Base-by-base conservation (phyloP, 1,284 basidiomycete species). In the Gomphus sp. region DNA sequence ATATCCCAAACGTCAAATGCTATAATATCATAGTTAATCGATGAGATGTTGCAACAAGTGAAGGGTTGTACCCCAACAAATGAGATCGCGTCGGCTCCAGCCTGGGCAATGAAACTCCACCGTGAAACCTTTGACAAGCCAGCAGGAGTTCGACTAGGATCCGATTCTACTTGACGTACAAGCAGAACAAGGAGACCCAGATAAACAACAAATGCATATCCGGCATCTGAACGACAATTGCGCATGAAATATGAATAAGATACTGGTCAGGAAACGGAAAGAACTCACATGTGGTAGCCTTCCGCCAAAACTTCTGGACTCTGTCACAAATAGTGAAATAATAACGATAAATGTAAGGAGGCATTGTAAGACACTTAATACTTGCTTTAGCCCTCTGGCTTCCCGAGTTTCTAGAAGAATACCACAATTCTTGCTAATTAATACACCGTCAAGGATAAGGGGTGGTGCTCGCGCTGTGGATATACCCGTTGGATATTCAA, bases 1-100 rank as follows among this genome's bases (percentile, higher is more conserved):
- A 59, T 54, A 93, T 85, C 2, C 88, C 89, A 60, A 94, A 85
- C 0, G 90, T 92, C 53, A 93, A 82, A 66, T 94, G 90, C 63
- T 79, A 57, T 16, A 22, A 53, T 16, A 31, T 14, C 22, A n/a
- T 28, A 36, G 22, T 11, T 36, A 60, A 44, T 56, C 52, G 45
- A 18, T 22, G 10, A 16, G n/a, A 55, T 12, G 12, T 53, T 4
- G 11, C 45, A 18, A 18, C n/a, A 22, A 50, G 11, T 12, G 18
- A 52, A 31, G 47, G 18, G 33, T 53, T 36, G 28, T 33, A 79
- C 78, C 2, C 87, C 86, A 28, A 88, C 86, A 67, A 93, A 93
- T 0, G 89, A 84, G 52, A 92, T 83, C 0, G 87, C 81, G 67
- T 95, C 92, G 12, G 89, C 79, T 2, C 86, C 79, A 9, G 85